phyloP scores from a whole-genome alignment of 805 yeast species.

The Maudiozyma serrabonitensis region DNA sequence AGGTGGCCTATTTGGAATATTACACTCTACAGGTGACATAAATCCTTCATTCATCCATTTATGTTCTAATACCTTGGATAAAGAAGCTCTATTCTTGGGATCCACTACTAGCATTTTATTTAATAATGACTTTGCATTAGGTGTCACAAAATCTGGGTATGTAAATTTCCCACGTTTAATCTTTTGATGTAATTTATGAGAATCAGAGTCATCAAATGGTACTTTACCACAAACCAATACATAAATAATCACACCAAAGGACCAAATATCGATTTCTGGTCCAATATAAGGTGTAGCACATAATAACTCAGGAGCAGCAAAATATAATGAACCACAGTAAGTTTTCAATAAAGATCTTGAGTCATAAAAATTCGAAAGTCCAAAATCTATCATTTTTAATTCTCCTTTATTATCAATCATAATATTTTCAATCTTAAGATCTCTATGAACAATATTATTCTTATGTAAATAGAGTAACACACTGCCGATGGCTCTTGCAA shows the following conservation, averaged over 20 bases:
- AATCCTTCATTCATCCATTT: constrained; percentile 92
- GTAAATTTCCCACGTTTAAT: constrained; percentile 87
- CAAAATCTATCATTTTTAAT: constrained; percentile 91
- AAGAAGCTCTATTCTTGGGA: constrained; percentile 67
- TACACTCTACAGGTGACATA: constrained; percentile 52
- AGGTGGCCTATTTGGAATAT: constrained; percentile 70
- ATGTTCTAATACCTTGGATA: constrained; percentile 70
- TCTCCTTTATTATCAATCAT: constrained; percentile 90
- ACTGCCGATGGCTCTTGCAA: constrained; percentile 86
- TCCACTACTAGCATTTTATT: constrained; percentile 87
- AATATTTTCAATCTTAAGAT: constrained; percentile 90
- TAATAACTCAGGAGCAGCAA: constrained; percentile 95
- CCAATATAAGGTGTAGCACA: constrained; percentile 89
- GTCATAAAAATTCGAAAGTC: constrained; percentile 78
- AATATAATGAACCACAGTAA: constrained; percentile 92
- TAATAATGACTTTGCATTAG: constrained; percentile 68
- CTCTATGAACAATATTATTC: constrained; percentile 93
- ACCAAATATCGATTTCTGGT: constrained; percentile 97
- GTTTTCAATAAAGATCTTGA: constrained; percentile 67
- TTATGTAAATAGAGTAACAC: constrained; percentile 90
- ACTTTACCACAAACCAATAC: constrained; percentile 96
- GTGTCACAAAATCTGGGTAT: constrained; percentile 72
- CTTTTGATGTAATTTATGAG: constrained; percentile 82
- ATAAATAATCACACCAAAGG: constrained; percentile 91
- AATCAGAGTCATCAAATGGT: constrained; percentile 93